A percentile compares a stretch with the other conserved stretches of the same genome.
These are phyloP conservation scores for Russula lepida DNA, from an alignment of 768 basidiomycete species.

Conservation along the genomic window DNA sequence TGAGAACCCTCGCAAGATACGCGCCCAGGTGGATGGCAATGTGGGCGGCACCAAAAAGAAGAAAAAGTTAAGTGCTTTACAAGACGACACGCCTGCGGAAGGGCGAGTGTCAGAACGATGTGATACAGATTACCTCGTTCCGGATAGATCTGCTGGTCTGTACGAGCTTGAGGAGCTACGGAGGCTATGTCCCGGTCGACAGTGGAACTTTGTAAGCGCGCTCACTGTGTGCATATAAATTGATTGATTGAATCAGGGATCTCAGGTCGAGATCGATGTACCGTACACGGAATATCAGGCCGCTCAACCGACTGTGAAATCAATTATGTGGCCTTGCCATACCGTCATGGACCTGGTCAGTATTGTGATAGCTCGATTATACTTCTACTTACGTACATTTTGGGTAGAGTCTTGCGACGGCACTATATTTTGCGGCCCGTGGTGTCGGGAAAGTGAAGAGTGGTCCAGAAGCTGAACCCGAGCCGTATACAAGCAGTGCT, in stretches of 20 bases:
- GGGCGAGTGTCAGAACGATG: neutral
- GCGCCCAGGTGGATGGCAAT: conserved; percentile 40
- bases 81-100: neutral
- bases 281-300: conserved; percentile 69
- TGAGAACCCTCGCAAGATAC: conserved; percentile 83
- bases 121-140: conserved; percentile 57
- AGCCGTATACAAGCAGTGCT: conserved; percentile 62
- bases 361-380: neutral
- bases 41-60: conserved; percentile 37
- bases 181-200: conserved; percentile 62
- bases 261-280: conserved; percentile 77
- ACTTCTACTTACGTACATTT: neutral
- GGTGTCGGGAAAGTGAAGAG: conserved; percentile 55
- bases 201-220: conserved; percentile 75
- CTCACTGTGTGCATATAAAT: neutral
- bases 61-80: conserved; percentile 29
- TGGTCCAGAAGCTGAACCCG: conserved; percentile 29
- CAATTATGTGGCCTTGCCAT: conserved; percentile 66
- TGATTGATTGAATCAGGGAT: conserved; percentile 12
- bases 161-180: conserved; percentile 72
- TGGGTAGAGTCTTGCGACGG: conserved; percentile 79
- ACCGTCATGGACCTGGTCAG: conserved; percentile 90
- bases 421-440: conserved; percentile 87
- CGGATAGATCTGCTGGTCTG: conserved; percentile 79
- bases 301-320: conserved; percentile 47